Evolutionary conservation across 805 yeast species (phyloP).

Genomic region (Myxozyma udenii): DNA sequence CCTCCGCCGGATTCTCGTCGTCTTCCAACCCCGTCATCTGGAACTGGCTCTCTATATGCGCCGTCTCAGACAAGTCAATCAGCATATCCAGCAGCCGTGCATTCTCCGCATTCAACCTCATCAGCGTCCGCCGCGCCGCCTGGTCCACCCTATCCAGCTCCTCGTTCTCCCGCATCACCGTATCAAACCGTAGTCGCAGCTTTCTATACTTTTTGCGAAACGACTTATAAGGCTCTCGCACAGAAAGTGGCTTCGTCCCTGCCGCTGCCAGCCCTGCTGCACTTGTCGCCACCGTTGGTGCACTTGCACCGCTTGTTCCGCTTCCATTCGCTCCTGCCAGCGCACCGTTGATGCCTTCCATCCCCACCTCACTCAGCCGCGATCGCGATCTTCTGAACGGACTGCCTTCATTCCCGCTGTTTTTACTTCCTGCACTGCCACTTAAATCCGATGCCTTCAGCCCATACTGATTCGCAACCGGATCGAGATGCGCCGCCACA

Average conservation of each 20-base stretch:
- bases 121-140: constrained; percentile 16
- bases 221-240: constrained; percentile 25
- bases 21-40: constrained; percentile 10
- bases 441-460: background rate
- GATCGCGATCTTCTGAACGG: too few species aligned
- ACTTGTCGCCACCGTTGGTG: background rate
- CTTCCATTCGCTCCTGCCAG: background rate
- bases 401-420: too few species aligned
- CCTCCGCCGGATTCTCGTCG: constrained; percentile 4
- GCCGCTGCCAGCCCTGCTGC: background rate
- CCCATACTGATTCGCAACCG: constrained; percentile 11
- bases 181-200: constrained; percentile 19
- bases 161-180: constrained; percentile 20
- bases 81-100: constrained; percentile 23
- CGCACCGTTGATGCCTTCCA: background rate
- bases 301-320: background rate
- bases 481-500: constrained; percentile 13
- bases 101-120: constrained; percentile 25
- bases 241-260: background rate
- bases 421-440: too few species aligned
- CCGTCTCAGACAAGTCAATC: constrained; percentile 21
- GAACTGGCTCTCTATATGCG: constrained; percentile 10
- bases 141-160: constrained; percentile 14
- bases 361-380: background rate
- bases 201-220: constrained; percentile 29